These are phyloP conservation scores for Phaeotremella skinneri DNA, from an alignment of 768 basidiomycete species.

Conservation along the genomic window DNA sequence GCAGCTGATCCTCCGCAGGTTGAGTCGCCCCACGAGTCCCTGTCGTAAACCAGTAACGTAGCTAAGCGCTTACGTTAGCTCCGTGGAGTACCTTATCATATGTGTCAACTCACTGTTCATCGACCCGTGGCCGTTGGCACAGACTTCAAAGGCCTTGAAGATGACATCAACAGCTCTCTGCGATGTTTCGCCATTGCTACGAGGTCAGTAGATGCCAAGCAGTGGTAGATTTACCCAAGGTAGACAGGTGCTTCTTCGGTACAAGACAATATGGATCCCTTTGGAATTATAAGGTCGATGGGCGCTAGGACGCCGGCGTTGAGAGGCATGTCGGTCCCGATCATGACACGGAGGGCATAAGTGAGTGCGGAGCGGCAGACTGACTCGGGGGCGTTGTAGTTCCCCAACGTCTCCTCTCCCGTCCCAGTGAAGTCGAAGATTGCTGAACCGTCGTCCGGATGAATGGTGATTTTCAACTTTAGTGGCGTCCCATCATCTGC, in stretches of 20 bases:
- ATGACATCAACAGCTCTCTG: constrained; percentile 13
- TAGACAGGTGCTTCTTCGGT: constrained; percentile 6
- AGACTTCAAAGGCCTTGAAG: constrained; percentile 20
- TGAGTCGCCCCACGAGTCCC: constrained; percentile 2
- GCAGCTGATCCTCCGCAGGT: constrained; percentile 16
- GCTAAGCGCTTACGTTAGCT: constrained; percentile 1
- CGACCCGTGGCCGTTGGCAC: constrained; percentile 8
- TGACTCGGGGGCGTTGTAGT: constrained; percentile 26
- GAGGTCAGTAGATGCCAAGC: neutral
- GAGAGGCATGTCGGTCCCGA: constrained; percentile 24
- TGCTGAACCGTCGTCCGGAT: constrained; percentile 21
- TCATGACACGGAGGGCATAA: constrained; percentile 20
- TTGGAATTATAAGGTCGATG: constrained; percentile 10
- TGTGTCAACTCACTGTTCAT: constrained; percentile 1
- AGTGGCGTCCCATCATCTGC: constrained; percentile 19
- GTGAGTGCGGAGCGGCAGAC: constrained; percentile 23
- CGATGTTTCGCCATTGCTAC: constrained; percentile 10
- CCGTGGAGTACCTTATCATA: neutral
- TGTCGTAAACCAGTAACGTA: constrained; percentile 5
- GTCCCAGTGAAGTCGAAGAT: constrained; percentile 30
- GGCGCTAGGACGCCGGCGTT: constrained; percentile 20
- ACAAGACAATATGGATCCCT: constrained; percentile 14
- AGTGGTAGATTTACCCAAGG: neutral
- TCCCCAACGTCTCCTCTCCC: constrained; percentile 14
- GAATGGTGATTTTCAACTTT: constrained; percentile 16